Conservation (phyloP, 495 filamentous ascomycete genomes). For the Xylaria cubensis region DNA sequence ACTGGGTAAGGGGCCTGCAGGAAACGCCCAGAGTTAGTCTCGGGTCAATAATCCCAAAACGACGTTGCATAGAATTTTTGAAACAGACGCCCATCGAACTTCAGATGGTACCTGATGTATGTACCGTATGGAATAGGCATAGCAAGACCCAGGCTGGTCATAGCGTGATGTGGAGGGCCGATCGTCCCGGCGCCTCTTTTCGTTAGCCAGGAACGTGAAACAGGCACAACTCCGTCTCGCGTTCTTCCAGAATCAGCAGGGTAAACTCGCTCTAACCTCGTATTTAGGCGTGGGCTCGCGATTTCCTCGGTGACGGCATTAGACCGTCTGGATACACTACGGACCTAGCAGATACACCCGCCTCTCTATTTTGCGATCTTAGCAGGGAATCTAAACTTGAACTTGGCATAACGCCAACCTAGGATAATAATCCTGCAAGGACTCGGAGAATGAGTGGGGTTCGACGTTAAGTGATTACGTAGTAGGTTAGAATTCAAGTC, state of each 20-base stretch:
- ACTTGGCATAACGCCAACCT: background rate
- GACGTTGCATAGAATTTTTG: conserved; percentile 21
- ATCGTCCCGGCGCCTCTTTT: conserved; percentile 19
- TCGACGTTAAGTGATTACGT: conserved; percentile 8
- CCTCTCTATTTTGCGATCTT: conserved; percentile 8
- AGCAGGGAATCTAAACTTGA: conserved; percentile 1
- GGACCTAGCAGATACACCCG: background rate
- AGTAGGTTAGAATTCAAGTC: background rate
- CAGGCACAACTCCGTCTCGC: conserved; percentile 22
- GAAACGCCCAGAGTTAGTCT: conserved; percentile 22
- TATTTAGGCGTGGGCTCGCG: background rate
- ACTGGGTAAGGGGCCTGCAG: background rate
- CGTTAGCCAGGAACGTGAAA: conserved; percentile 27
- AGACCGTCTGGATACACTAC: background rate
- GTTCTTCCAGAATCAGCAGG: conserved; percentile 24
- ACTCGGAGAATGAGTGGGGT: background rate
- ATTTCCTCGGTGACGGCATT: background rate
- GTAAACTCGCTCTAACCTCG: background rate
- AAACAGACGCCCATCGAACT: conserved; percentile 19
- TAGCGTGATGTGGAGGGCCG: conserved; percentile 18
- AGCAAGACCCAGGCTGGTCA: background rate
- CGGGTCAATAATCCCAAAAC: conserved; percentile 24
- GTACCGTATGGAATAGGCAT: conserved; percentile 21
- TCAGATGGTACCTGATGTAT: conserved; percentile 14
- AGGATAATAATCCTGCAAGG: conserved; percentile 8